Evolutionary conservation across 2,329 filamentous ascomycete species (phyloP).

Genomic region (Hortaea sp.): DNA sequence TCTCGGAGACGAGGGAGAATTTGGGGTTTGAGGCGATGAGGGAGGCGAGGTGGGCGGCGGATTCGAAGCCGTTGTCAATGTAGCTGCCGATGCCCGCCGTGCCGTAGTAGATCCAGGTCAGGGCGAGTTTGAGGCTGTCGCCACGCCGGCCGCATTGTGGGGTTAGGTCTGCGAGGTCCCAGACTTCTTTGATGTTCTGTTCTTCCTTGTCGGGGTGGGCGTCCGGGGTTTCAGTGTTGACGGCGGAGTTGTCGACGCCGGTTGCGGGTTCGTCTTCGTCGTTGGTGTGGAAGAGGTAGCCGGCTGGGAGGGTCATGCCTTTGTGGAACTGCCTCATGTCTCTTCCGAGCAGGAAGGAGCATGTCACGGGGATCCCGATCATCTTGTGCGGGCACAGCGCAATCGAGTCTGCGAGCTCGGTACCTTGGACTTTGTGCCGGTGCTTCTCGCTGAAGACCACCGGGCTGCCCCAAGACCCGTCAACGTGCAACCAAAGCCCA

Average conservation of each 20-base stretch:
- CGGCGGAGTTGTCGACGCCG: slow-evolving; percentile 20
- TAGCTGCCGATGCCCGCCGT: slow-evolving; percentile 56
- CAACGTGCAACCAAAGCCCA: slow-evolving; percentile 83
- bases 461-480: slow-evolving; percentile 82
- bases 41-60: slow-evolving; percentile 58
- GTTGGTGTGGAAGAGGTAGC: slow-evolving; percentile 48
- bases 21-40: slow-evolving; percentile 46
- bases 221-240: slow-evolving; percentile 6
- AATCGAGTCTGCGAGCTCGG: slow-evolving; percentile 66
- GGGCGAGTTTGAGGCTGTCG: slow-evolving; percentile 76
- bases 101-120: slow-evolving; percentile 87
- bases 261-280: slow-evolving; percentile 13
- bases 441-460: slow-evolving; percentile 63
- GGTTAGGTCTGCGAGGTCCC: slow-evolving; percentile 86
- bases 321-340: slow-evolving; percentile 69
- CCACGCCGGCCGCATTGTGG: slow-evolving; percentile 84
- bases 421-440: slow-evolving; percentile 57
- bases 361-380: slow-evolving; percentile 83
- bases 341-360: slow-evolving; percentile 72
- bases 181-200: slow-evolving; percentile 47
- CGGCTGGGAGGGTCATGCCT: slow-evolving; percentile 78
- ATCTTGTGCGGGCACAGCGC: slow-evolving; percentile 96
- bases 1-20: slow-evolving; percentile 62
- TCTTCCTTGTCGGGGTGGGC: slow-evolving; percentile 24
- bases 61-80: slow-evolving; percentile 58